Evolutionary conservation across 768 basidiomycete species (phyloP).

Genomic region (Lentinula aciculospora): DNA sequence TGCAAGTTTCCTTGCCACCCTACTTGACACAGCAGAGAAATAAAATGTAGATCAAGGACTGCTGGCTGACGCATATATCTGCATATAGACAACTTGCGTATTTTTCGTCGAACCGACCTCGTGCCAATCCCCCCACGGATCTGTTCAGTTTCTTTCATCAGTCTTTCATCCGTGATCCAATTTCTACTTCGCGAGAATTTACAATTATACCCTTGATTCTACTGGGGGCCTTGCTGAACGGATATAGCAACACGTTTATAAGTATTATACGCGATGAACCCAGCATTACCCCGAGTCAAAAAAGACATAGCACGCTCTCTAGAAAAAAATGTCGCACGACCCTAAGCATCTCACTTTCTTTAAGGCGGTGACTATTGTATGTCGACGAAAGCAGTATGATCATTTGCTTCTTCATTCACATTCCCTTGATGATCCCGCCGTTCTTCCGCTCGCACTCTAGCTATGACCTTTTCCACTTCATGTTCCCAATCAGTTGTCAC

Average conservation of each 20-base stretch:
- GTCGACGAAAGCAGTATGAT: not conserved
- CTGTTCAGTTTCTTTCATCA: not conserved
- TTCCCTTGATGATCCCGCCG: not conserved
- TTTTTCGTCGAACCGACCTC: too few species aligned
- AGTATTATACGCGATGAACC: not conserved
- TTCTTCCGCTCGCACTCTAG: constrained; percentile 13
- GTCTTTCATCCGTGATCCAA: not conserved
- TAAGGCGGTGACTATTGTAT: not conserved
- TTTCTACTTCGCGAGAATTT: too few species aligned
- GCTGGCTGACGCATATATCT: too few species aligned
- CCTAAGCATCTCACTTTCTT: not conserved
- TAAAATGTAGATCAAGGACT: too few species aligned
- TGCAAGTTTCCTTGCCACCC: too few species aligned
- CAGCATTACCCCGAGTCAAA: not conserved
- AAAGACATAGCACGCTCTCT: not conserved
- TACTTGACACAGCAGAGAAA: too few species aligned
- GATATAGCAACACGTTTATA: not conserved
- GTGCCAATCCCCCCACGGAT: too few species aligned
- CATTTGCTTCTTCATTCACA: not conserved
- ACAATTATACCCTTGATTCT: not conserved
- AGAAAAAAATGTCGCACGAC: not conserved
- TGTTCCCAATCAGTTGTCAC: constrained; percentile 43
- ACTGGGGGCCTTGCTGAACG: not conserved
- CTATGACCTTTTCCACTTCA: constrained; percentile 42
- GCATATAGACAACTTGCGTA: too few species aligned